These are phyloP conservation scores for Malassezia japonica DNA, from an alignment of 1,284 basidiomycete species.

Conservation along the genomic window DNA sequence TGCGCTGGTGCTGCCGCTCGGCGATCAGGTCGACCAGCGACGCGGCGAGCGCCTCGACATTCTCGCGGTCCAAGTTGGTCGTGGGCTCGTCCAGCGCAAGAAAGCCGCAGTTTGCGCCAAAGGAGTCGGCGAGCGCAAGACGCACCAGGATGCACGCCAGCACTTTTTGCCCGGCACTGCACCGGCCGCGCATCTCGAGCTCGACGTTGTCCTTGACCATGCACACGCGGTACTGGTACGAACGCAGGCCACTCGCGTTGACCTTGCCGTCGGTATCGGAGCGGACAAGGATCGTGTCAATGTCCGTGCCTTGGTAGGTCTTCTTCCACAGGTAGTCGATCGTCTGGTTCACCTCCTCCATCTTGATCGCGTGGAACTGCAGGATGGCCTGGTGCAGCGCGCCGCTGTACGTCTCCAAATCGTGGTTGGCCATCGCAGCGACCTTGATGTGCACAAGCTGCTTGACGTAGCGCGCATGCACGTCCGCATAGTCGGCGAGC, in stretches of 20 bases:
- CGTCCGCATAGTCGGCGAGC: conserved; percentile 72
- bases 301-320: conserved; percentile 98
- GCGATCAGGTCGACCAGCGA: conserved; percentile 65
- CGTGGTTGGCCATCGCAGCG: conserved; percentile 37
- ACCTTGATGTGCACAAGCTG: conserved; percentile 86
- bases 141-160: conserved; percentile 98
- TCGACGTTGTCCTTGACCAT: conserved; percentile 98
- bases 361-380: conserved; percentile 95
- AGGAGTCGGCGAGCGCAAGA: conserved; percentile 92
- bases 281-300: conserved; percentile 90
- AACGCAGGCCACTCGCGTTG: conserved; percentile 50
- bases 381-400: conserved; percentile 90
- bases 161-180: conserved; percentile 97
- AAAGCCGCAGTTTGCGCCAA: conserved; percentile 93
- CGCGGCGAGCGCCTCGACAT: conserved; percentile 83
- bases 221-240: conserved; percentile 94
- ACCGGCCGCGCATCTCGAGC: conserved; percentile 98
- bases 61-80: conserved; percentile 90
- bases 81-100: conserved; percentile 96
- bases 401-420: conserved; percentile 88
- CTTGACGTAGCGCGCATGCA: conserved; percentile 73
- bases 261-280: conserved; percentile 72
- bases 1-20: conserved; percentile 57
- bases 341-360: conserved; percentile 98
- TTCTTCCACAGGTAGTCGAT: conserved; percentile 71